Percentiles rank a stretch among this genome's conserved stretches.
Conservation (phyloP, 345 rosid genomes). For the Physaria fendleri region DNA sequence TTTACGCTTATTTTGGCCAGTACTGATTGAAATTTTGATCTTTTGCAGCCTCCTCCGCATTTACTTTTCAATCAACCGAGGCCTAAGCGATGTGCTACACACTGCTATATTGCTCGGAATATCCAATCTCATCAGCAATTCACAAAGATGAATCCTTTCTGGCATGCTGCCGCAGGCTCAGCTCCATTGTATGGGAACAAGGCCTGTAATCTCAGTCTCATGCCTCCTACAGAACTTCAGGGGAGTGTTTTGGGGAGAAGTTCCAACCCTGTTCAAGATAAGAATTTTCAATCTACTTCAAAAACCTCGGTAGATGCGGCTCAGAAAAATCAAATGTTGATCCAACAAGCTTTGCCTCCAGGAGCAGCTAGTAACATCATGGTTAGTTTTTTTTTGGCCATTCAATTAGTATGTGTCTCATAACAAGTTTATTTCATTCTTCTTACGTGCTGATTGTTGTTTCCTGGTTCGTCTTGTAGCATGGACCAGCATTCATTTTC, state of each 20-base stretch:
- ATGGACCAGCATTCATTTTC: constrained; percentile 73
- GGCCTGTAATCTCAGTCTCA: constrained; percentile 61
- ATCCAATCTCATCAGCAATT: constrained; percentile 71
- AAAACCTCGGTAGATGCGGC: constrained; percentile 43
- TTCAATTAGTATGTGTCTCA: neutral
- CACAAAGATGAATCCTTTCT: constrained; percentile 74
- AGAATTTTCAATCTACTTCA: constrained; percentile 46
- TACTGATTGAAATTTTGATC: constrained; percentile 2
- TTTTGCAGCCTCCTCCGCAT: constrained; percentile 68
- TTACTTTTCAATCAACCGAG: constrained; percentile 67
- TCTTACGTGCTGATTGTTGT: neutral
- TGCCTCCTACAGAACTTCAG: constrained; percentile 71
- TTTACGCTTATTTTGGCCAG: neutral
- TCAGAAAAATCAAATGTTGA: constrained; percentile 78
- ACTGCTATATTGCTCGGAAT: constrained; percentile 82
- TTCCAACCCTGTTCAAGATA: constrained; percentile 49
- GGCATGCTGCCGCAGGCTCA: constrained; percentile 82
- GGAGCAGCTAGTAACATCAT: constrained; percentile 68
- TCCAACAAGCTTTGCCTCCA: constrained; percentile 75
- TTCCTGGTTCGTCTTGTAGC: constrained; percentile 39
- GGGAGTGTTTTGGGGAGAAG: constrained; percentile 46
- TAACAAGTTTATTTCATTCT: neutral
- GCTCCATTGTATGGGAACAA: constrained; percentile 73
- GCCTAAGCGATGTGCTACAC: constrained; percentile 92
- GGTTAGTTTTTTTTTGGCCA: constrained; percentile 45